Evolutionary conservation across 106 monocot genomes (phyloP), one percentile per base, ranked within the genome.

Genomic region (Acorus gramineus): DNA sequence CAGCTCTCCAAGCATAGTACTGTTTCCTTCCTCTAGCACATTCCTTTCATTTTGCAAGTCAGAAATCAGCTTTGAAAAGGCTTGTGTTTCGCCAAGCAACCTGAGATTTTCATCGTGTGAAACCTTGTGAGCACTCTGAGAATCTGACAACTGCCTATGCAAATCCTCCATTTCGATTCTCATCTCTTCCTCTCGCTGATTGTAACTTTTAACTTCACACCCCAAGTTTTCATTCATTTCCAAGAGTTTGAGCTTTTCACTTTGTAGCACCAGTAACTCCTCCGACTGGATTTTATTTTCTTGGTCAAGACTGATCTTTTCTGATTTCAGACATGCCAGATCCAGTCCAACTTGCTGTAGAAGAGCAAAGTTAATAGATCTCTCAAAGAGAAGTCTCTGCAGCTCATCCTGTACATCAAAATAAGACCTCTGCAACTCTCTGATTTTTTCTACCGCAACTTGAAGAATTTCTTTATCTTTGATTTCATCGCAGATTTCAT

Each of bases 21-120:
- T 47, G 8, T 79, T 82, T 49, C 84, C 80, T 11, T 72, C 77
- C 73, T 85, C 77, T 45, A 86, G 11, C 14, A 12, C 43, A 13
- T 68, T 60, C 14, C 70, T 71, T 69, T 84, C 61, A 43, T 67
- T 67, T 10, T 12, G 69, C 70, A 84, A 57, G 4, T 68, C 53
- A 45, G 66, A 47, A 60, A 77, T 11, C 50, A 68, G 61, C 12
- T 65, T 48, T 11, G 68, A 84, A 8, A 82, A 68, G 3, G 50
- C 57, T 3, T 69, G 52, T 45, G 84, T 81, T 59, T 84, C 77
- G 44, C 79, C 81, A 14, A 70, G 62, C 53, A 85, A 54, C 42
- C 68, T 79, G 28, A 11, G 8, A 9, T 71, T 74, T 68, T 78
- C 77, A 73, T 44, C 66, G 53, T 76, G 64, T 47, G 67, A 72